These are phyloP conservation scores for Pyrrhoderma noxium DNA, from an alignment of 1,284 basidiomycete genomes.

Conservation along the genomic window DNA sequence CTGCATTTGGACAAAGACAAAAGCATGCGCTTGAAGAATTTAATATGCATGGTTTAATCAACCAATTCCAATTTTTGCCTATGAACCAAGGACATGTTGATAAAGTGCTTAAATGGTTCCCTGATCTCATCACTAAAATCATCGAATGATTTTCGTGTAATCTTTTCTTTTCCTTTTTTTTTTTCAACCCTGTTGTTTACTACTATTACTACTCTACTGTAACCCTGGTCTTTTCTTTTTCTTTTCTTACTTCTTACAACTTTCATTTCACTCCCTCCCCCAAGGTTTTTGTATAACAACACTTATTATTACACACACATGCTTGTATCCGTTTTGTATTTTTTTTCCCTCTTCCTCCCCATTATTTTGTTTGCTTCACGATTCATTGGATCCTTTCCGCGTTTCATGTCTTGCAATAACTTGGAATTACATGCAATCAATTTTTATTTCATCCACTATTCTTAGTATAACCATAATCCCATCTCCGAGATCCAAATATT, in stretches of 20 bases:
- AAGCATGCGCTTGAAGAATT: constrained; percentile 58
- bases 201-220: not conserved
- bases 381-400: too few relatives aligned
- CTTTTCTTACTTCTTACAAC: not conserved
- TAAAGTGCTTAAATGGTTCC: constrained; percentile 68
- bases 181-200: not conserved
- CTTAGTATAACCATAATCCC: too few relatives aligned
- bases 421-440: too few relatives aligned
- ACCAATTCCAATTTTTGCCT: constrained; percentile 60
- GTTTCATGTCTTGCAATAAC: too few relatives aligned
- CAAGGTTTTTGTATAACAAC: too few relatives aligned
- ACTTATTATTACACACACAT: too few relatives aligned
- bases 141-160: constrained; percentile 28
- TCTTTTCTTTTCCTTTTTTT: too few relatives aligned
- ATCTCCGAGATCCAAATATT: too few relatives aligned
- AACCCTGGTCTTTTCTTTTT: too few relatives aligned
- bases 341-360: not conserved
- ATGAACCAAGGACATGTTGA: constrained; percentile 49
- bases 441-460: not conserved
- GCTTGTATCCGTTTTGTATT: not conserved
- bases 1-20: constrained; percentile 33
- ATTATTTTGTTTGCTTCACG: not conserved
- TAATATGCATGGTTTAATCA: constrained; percentile 63
- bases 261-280: not conserved
- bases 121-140: constrained; percentile 52